Evolutionary conservation across 129 eudicot species (phyloP).

Genomic region (Escallonia rubra): DNA sequence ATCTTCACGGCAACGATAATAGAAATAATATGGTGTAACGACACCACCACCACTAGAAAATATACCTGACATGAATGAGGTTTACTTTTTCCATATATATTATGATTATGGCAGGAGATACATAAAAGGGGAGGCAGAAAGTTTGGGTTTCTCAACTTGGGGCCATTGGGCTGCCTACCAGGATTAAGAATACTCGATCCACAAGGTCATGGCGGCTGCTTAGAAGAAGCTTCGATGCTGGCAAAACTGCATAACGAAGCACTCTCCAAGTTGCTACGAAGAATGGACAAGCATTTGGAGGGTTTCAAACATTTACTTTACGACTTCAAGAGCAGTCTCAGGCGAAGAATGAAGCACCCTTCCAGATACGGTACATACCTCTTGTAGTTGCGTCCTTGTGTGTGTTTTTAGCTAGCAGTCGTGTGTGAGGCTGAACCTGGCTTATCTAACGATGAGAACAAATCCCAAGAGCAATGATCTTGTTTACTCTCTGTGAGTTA

Average conservation of each 20-base stretch:
- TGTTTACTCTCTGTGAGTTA: too few species aligned
- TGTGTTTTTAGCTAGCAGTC: too few species aligned
- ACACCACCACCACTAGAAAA: too few species aligned
- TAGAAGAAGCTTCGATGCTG: conserved; percentile 35
- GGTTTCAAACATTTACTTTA: conserved; percentile 52
- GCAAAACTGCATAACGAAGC: conserved; percentile 48
- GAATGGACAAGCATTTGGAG: conserved; percentile 28
- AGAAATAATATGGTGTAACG: too few species aligned
- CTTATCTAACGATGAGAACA: too few species aligned
- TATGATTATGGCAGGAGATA: conserved; percentile 36
- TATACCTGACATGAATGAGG: too few species aligned
- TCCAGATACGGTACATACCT: conserved; percentile 36
- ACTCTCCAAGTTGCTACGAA: conserved; percentile 27
- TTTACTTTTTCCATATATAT: neutral
- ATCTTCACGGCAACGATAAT: too few species aligned
- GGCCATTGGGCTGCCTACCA: conserved; percentile 64
- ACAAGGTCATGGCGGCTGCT: conserved; percentile 28
- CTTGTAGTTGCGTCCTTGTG: too few species aligned
- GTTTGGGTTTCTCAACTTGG: conserved; percentile 58
- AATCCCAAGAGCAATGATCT: too few species aligned
- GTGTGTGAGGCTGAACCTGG: too few species aligned
- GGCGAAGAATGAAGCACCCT: conserved; percentile 40
- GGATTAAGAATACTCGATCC: conserved; percentile 42
- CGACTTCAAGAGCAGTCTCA: conserved; percentile 37
- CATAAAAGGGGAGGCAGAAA: conserved; percentile 60